Evolutionary conservation across 23 red algal genomes (phyloP), one percentile per base, ranked within the genome.

Genomic region (Gracilaria caudata): DNA sequence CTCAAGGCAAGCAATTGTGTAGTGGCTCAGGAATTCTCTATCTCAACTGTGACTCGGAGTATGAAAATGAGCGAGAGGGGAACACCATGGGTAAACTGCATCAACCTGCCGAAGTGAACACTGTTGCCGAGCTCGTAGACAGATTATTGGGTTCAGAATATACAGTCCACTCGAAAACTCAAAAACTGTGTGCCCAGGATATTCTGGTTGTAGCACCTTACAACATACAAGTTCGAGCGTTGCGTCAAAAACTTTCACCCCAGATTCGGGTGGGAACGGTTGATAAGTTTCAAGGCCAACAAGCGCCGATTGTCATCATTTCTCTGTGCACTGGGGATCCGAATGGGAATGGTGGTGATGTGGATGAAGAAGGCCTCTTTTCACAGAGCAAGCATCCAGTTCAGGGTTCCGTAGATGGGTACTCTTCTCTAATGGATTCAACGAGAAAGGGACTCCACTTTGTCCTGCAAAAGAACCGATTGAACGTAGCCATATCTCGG

Each of bases 231-330:
- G 95, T 94, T 32, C 41, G 56, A 7, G 90, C 83, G 30, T 54
- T 97, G 37, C 29, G 40, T 13, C 51, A 71, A 19, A 84, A 51
- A 10, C 77, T 97, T 80, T 66, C 77, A 16, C 43, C 43, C 12
- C 21, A 61, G 13, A 59, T 86, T 65, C 89, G 88, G 29, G 87
- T 97, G 35, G 95, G 94, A 59, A 97, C 95, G 8, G 84, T 97
- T 20, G 95, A 97, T 58, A 97, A 97, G 46, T 97, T 97, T 68
- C 95, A 97, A 80, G 95, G 95, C 34, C 95, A 97, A 84, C 51
- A 97, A 49, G 89, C 89, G 7, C 84, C 90, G 26, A 72, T 97
- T 41, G 90, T 82, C 34, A 78, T 97, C 16, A 61, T 97, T 59
- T 91, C 84, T 28, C 37, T 87, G 7, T 97, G 87, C 64, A 84